Conservation (phyloP, 2,329 filamentous ascomycete species). For the Aspergillus tanneri region DNA sequence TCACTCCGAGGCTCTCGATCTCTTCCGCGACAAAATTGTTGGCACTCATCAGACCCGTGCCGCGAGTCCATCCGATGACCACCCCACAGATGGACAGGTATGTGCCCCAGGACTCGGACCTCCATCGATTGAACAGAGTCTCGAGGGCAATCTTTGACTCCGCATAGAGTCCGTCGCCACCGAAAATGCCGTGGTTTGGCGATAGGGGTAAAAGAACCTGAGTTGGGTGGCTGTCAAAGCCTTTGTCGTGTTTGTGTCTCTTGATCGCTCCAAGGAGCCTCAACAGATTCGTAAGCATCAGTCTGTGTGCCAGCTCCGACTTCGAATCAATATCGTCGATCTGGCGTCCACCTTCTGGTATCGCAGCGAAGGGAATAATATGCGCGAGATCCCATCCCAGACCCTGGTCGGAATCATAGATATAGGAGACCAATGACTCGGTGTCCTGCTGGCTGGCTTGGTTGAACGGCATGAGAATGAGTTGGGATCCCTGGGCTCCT, state of each 20-base stretch:
- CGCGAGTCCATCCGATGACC: slow-evolving; percentile 98
- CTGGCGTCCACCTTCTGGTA: slow-evolving; percentile 95
- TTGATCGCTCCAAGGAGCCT: slow-evolving; percentile 90
- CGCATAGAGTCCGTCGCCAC: slow-evolving; percentile 95
- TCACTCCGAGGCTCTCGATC: slow-evolving; percentile 92
- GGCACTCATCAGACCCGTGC: slow-evolving; percentile 94
- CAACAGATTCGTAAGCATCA: slow-evolving; percentile 97
- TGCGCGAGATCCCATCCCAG: slow-evolving; percentile 98
- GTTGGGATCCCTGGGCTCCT: slow-evolving; percentile 88
- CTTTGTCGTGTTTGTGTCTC: slow-evolving; percentile 79
- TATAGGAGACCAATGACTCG: slow-evolving; percentile 88
- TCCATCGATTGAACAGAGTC: slow-evolving; percentile 97
- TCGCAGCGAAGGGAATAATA: slow-evolving; percentile 93
- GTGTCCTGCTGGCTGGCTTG: slow-evolving; percentile 98
- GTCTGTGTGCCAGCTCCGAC: slow-evolving; percentile 95
- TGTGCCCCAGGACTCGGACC: slow-evolving; percentile 94
- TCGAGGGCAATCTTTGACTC: slow-evolving; percentile 97
- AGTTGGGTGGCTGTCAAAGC: slow-evolving; percentile 91
- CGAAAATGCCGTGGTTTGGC: slow-evolving; percentile 97
- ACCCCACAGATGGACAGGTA: slow-evolving; percentile 98
- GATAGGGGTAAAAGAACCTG: slow-evolving; percentile 95
- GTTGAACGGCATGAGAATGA: slow-evolving; percentile 98
- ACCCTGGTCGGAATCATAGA: slow-evolving; percentile 94
- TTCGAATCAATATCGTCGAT: slow-evolving; percentile 96
- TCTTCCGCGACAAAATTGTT: slow-evolving; percentile 98